These are phyloP conservation scores for Bodo saltans DNA, from an alignment of 78 protist species.

Conservation along the genomic window DNA sequence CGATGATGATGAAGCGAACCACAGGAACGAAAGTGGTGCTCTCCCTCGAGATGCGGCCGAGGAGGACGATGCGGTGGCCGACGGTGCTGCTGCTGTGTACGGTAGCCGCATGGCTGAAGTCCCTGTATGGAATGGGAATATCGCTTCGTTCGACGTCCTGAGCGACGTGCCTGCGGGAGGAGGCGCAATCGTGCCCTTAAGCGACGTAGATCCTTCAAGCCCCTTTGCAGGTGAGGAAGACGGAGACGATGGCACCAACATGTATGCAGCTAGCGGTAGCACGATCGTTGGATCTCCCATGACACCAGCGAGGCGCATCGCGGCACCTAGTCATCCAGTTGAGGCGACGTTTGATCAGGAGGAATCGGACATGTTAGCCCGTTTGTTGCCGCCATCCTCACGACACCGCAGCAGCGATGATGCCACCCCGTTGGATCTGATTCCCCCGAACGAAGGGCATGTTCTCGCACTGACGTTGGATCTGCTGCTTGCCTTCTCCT, in stretches of 20 bases:
- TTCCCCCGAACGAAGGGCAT: slow-evolving; percentile 3
- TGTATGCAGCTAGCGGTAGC: no score
- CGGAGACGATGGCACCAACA: no score
- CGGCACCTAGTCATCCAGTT: background rate
- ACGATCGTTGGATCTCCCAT: no score
- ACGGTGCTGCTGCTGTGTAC: background rate
- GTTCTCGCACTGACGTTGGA: slow-evolving; percentile 23
- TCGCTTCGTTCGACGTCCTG: background rate
- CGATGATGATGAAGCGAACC: background rate
- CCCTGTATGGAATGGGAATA: background rate
- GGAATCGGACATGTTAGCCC: background rate
- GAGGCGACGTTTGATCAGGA: background rate
- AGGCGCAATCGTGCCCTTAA: no score
- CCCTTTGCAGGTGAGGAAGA: no score
- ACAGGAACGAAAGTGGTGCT: background rate
- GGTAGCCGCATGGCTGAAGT: background rate
- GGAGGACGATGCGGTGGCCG: background rate
- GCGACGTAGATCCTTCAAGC: no score
- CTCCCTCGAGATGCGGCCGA: background rate
- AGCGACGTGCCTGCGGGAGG: no score
- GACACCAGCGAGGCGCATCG: background rate
- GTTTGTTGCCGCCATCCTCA: background rate
- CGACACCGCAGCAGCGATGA: background rate
- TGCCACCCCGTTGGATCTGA: slow-evolving; percentile 17
- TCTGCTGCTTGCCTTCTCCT: slow-evolving; percentile 23